Conservation (phyloP, 192 early-diverging fungal species). For the Diversispora eburnea region DNA sequence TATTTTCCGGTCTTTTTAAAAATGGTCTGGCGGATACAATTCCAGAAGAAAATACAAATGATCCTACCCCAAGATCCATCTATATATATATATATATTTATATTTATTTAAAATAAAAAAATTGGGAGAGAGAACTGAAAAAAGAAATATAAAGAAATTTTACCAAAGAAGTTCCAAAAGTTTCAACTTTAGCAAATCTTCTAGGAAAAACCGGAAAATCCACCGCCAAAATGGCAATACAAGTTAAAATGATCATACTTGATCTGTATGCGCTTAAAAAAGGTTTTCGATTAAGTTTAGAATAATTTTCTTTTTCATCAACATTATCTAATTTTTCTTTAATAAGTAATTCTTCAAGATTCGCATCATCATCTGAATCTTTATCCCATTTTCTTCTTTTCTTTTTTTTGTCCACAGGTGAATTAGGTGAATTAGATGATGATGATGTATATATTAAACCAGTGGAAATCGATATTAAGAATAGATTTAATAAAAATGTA, state of each 20-base stretch:
- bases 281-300: slow-evolving; percentile 31
- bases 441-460: neutral
- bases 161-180: slow-evolving; percentile 84
- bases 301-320: neutral
- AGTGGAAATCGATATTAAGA: neutral
- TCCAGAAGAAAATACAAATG: slow-evolving; percentile 89
- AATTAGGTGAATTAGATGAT: neutral
- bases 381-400: slow-evolving; percentile 25
- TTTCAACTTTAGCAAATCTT: slow-evolving; percentile 86
- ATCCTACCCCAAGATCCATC: slow-evolving; percentile 96
- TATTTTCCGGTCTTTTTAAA: slow-evolving; percentile 37
- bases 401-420: neutral
- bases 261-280: slow-evolving; percentile 74
- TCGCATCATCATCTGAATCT: slow-evolving; percentile 20
- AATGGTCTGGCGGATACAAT: slow-evolving; percentile 70
- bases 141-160: neutral
- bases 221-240: slow-evolving; percentile 87
- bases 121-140: neutral
- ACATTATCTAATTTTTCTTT: slow-evolving; percentile 13
- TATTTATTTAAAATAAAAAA: neutral
- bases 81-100: slow-evolving; percentile 28
- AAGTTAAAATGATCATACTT: slow-evolving; percentile 73
- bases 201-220: slow-evolving; percentile 92
- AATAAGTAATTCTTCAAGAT: slow-evolving; percentile 4
- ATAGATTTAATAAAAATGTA: slow-evolving; percentile 21